Base-by-base conservation (phyloP, 164 flowering plant species). In the Dillenia suffruticosa region DNA sequence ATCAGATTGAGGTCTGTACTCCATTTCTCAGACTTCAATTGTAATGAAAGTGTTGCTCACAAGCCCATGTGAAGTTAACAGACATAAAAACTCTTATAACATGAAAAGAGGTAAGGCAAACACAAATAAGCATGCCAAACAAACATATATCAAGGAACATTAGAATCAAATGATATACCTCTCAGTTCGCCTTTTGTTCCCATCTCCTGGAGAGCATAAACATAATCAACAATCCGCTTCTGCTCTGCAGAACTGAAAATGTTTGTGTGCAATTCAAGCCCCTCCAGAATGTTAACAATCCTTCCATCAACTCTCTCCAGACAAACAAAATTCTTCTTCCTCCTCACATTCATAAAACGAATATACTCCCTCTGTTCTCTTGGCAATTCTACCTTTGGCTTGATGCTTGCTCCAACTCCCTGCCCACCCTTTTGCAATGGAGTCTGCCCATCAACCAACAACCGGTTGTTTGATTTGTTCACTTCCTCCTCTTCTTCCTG, bases 201-300 rank as follows among this genome's bases (percentile, higher is more conserved):
- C 82, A 32, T 84, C 74, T 89, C 88, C 50, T 81, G 83, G 57
- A 91, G 88, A 10, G 16, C 63, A 71, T 82, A 83, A 9, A 94
- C 77, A 65, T 8, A 73, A 15, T 84, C 77, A 64, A 94, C 96
- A 16, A 94, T 87, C 71, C 89, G 78, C 72, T 79, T 89, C 80
- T 94, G 99, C 52, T 94, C 97, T 5, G 73, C 88, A 11, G 90
- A 88, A 75, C 96, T 94, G 63, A 91, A 91, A 56, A 94, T 74
- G 46, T 90, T 83, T 2, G 70, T 58, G 48, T 94, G 99, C 13
- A 94, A 88, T 70, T 94, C 99, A 12, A 94, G 86, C 12, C 99
- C 97, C 2, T 83, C 82, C 48, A 91, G 77, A 64, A 91, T 77
- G 70, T 94, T 94, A 0, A 78, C 77, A 9, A 80, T 5, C 72